These are phyloP conservation scores for Leishmania martiniquensis DNA, from an alignment of 208 protist genomes.

Conservation along the genomic window DNA sequence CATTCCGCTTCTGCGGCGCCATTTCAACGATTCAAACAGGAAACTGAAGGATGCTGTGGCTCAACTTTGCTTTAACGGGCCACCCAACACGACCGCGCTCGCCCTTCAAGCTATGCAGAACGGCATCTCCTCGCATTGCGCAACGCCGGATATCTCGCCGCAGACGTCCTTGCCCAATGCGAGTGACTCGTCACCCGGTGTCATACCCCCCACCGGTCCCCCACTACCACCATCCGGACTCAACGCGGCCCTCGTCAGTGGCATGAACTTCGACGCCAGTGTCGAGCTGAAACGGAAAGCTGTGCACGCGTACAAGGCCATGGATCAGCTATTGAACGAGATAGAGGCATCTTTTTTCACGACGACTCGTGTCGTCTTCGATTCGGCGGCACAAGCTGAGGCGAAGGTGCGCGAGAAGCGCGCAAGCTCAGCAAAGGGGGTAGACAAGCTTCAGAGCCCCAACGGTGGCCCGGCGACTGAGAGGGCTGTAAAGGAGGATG, in stretches of 20 bases:
- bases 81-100: constrained; percentile 37
- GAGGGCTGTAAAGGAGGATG: not conserved
- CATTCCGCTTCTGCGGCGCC: constrained; percentile 76
- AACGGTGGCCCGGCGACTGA: not conserved
- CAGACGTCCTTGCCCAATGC: constrained; percentile 12
- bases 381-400: constrained; percentile 12
- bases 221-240: not conserved
- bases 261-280: not conserved
- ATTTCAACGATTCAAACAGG: constrained; percentile 86
- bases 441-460: constrained; percentile 4
- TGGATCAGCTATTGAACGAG: constrained; percentile 59
- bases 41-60: constrained; percentile 61
- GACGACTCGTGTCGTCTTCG: constrained; percentile 37
- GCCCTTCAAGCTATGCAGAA: constrained; percentile 34
- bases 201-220: not conserved
- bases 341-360: constrained; percentile 54
- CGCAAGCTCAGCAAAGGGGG: not conserved
- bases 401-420: constrained; percentile 14
- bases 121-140: constrained; percentile 1
- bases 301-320: constrained; percentile 37
- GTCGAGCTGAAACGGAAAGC: constrained; percentile 17
- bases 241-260: not conserved
- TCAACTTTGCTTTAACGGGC: constrained; percentile 49
- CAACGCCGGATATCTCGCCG: constrained; percentile 8
- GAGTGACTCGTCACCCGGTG: constrained; percentile 5